Conservation (phyloP, 2,329 filamentous ascomycete genomes). For the Calonectria henricotiae region DNA sequence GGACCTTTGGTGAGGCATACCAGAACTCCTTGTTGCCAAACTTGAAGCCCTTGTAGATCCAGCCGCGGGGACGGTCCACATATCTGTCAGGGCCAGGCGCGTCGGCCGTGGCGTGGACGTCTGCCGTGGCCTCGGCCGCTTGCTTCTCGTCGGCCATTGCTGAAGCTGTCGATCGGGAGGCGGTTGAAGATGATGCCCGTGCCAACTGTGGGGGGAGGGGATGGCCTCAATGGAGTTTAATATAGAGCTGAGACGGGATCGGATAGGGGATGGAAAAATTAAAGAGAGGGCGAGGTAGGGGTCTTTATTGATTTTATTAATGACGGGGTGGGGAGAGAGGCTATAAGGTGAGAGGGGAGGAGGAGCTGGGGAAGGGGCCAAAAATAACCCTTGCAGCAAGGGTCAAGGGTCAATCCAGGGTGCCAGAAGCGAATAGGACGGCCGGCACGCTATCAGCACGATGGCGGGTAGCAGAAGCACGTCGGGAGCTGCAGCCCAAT, state of each 20-base stretch:
- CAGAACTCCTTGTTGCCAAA: conserved; percentile 72
- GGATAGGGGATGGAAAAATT: conserved; percentile 6
- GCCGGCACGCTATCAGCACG: conserved; percentile 36
- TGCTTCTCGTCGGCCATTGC: conserved; percentile 53
- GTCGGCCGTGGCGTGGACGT: conserved; percentile 44
- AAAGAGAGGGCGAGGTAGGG: neutral
- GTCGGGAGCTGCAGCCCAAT: conserved; percentile 22
- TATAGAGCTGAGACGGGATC: conserved; percentile 19
- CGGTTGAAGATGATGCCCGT: conserved; percentile 29
- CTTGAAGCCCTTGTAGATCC: conserved; percentile 78
- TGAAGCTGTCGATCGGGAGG: conserved; percentile 22
- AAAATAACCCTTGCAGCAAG: conserved; percentile 46
- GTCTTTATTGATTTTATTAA: conserved; percentile 29
- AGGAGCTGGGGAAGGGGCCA: conserved; percentile 38
- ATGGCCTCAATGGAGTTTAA: conserved; percentile 11
- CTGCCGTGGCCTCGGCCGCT: conserved; percentile 37
- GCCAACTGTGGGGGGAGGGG: conserved; percentile 18
- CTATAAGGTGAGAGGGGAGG: conserved; percentile 34
- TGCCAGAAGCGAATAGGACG: too few relatives aligned
- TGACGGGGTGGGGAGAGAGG: conserved; percentile 37
- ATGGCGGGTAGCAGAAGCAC: conserved; percentile 42
- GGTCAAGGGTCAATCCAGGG: conserved; percentile 18
- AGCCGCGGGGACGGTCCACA: conserved; percentile 65
- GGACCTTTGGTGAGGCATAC: conserved; percentile 82
- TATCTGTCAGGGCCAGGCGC: conserved; percentile 31